phyloP scores from a whole-genome alignment of 2,329 filamentous ascomycete genomes.

The Paecilomyces fulvus region DNA sequence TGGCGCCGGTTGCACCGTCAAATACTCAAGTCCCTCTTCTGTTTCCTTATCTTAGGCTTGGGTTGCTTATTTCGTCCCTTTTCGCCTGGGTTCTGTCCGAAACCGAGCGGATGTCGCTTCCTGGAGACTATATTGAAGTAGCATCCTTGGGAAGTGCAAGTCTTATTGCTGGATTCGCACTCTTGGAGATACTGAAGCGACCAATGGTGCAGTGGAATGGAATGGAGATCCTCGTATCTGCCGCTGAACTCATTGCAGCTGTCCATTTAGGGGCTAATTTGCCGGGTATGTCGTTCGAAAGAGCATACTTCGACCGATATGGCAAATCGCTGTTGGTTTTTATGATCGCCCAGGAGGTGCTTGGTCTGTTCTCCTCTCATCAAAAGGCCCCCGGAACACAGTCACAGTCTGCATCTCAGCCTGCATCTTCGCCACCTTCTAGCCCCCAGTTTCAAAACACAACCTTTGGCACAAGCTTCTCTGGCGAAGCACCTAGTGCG shows the following conservation, averaged over 20 bases:
- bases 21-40: slow-evolving; percentile 12
- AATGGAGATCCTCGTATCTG: slow-evolving; percentile 29
- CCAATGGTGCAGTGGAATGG: slow-evolving; percentile 30
- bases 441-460: neutral
- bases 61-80: slow-evolving; percentile 21
- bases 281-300: slow-evolving; percentile 19
- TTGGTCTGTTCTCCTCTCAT: slow-evolving; percentile 15
- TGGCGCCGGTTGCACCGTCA: neutral
- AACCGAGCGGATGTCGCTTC: slow-evolving; percentile 19
- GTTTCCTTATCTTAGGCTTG: slow-evolving; percentile 22
- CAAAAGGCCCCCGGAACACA: slow-evolving; percentile 3
- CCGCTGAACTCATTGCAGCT: slow-evolving; percentile 30
- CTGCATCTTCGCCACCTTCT: neutral
- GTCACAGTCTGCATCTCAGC: slow-evolving; percentile 3
- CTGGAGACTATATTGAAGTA: slow-evolving; percentile 30
- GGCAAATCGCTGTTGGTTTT: slow-evolving; percentile 31
- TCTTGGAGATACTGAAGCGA: slow-evolving; percentile 29
- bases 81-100: slow-evolving; percentile 25
- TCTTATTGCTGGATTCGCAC: slow-evolving; percentile 31
- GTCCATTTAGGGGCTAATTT: slow-evolving; percentile 29
- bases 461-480: neutral
- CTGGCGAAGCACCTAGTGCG: neutral
- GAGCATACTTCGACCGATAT: slow-evolving; percentile 30
- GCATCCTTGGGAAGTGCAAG: slow-evolving; percentile 30
- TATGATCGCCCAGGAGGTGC: slow-evolving; percentile 31